A percentile compares a stretch with the other conserved stretches of the same genome.
These are phyloP conservation scores for Beauveria caledonica DNA, from an alignment of 2,329 filamentous ascomycete species.

Conservation along the genomic window DNA sequence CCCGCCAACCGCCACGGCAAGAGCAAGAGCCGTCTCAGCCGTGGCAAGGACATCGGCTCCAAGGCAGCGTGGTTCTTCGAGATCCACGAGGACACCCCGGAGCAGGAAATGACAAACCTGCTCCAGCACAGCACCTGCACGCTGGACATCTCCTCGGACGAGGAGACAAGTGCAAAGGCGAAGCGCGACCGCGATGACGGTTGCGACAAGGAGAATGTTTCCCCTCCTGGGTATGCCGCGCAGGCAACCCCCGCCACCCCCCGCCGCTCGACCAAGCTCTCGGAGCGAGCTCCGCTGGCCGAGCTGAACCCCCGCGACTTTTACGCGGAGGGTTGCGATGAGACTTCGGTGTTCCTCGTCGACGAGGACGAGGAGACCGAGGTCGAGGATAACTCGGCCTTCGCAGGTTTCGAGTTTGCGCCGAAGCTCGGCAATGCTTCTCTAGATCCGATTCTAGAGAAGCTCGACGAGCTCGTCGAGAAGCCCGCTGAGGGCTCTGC, in stretches of 20 bases:
- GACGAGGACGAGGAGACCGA: conserved; percentile 50
- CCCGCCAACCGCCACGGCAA: conserved; percentile 36
- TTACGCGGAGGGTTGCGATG: conserved; percentile 58
- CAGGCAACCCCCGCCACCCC: conserved; percentile 35
- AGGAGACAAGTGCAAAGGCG: conserved; percentile 56
- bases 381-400: conserved; percentile 14
- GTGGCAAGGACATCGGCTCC: conserved; percentile 34
- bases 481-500: conserved; percentile 29
- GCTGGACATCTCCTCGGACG: conserved; percentile 84
- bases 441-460: conserved; percentile 14
- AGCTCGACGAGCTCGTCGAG: conserved; percentile 30
- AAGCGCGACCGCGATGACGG: conserved; percentile 46
- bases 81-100: conserved; percentile 85
- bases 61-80: conserved; percentile 80
- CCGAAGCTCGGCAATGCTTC: conserved; percentile 14
- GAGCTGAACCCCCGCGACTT: conserved; percentile 62
- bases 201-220: conserved; percentile 87
- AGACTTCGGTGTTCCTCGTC: conserved; percentile 52
- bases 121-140: conserved; percentile 85
- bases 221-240: conserved; percentile 59
- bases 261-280: conserved; percentile 54
- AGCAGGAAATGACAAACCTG: conserved; percentile 85
- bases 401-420: conserved; percentile 14
- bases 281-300: conserved; percentile 55
- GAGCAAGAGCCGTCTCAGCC: conserved; percentile 13